Conservation (phyloP, 306 rosid species). For the Psophocarpus tetragonolobus region DNA sequence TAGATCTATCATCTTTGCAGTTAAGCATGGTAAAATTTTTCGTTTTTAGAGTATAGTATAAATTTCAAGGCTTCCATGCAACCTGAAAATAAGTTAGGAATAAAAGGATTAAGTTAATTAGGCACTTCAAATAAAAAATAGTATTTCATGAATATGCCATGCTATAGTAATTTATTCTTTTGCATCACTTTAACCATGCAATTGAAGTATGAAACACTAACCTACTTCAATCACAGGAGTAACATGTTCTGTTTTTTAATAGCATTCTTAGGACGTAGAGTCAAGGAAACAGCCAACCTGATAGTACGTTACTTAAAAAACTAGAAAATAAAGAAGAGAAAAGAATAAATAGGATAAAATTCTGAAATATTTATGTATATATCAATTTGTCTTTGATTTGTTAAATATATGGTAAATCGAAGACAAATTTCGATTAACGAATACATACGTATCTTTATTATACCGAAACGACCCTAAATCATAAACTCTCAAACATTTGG, state of each 20-base stretch:
- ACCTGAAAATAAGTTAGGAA: slow-evolving; percentile 52
- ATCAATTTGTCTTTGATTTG: too few species aligned
- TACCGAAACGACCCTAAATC: too few species aligned
- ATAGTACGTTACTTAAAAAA: too few species aligned
- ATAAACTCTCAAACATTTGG: too few species aligned
- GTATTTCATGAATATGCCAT: slow-evolving; percentile 1
- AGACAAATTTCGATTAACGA: too few species aligned
- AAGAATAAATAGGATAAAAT: too few species aligned
- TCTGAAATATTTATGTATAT: too few species aligned
- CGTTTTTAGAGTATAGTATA: slow-evolving; percentile 77
- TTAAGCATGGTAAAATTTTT: slow-evolving; percentile 79
- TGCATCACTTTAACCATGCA: not conserved
- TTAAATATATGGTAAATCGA: too few species aligned
- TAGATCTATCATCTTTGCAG: slow-evolving; percentile 67
- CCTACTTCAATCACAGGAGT: slow-evolving; percentile 18
- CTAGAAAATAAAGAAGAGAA: too few species aligned
- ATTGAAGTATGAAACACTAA: not conserved
- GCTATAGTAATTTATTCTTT: slow-evolving; percentile 9
- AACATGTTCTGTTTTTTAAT: not conserved
- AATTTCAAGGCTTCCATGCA: slow-evolving; percentile 89
- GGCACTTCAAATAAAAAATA: slow-evolving; percentile 24
- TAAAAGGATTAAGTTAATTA: slow-evolving; percentile 12
- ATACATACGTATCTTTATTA: too few species aligned
- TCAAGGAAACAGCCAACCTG: slow-evolving; percentile 71
- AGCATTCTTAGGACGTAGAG: slow-evolving; percentile 73